Evolutionary conservation across 441 rosid genomes (phyloP), one percentile per base, ranked within the genome.

Genomic region (Raphanus hybrid): DNA sequence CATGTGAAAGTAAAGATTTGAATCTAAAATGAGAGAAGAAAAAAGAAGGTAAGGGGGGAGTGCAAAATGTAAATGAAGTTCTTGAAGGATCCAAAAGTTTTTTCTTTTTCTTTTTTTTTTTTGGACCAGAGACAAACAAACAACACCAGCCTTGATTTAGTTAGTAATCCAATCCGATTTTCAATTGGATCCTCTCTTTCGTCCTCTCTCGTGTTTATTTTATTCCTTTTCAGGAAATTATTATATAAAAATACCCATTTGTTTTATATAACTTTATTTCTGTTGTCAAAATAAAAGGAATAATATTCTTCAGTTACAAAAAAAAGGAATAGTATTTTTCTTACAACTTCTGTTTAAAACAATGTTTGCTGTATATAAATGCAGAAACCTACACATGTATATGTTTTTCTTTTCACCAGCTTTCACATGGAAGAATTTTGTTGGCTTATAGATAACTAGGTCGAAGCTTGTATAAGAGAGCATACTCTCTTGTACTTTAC

Each of bases 141-240:
- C 64, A 70, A 41, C 43, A 39, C 8, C 43, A 54, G n/a, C 34
- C 81, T 78, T 59, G 23, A 65, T 71, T 78, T 78, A 66, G 77
- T 71, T 65, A 78, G 67, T 18, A 23, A 78, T 66, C 76, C 12
- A 45, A 71, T 77, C 76, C 76, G 57, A 65, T 48, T 5, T 71
- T 66, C 52, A 34, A 58, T 78, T 71, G 43, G 63, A 78, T 78
- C 64, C 77, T 65, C 67, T 65, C 43, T 32, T 70, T 70, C n/a
- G 39, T 14, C n/a, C 5, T 58, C 5, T 58, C 23, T 57, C 15
- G 1, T 70, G 18, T 14, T 35, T 68, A 9, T 35, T 67, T 74
- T 61, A 27, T 9, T 64, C 6, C 8, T 73, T 75, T 39, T 67
- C 11, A 7, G 32, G 4, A 63, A 50, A 50, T 50, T 34, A 50